Conservation (phyloP, 371 early-diverging fungal species). For the Vairimorpha ceranae region DNA sequence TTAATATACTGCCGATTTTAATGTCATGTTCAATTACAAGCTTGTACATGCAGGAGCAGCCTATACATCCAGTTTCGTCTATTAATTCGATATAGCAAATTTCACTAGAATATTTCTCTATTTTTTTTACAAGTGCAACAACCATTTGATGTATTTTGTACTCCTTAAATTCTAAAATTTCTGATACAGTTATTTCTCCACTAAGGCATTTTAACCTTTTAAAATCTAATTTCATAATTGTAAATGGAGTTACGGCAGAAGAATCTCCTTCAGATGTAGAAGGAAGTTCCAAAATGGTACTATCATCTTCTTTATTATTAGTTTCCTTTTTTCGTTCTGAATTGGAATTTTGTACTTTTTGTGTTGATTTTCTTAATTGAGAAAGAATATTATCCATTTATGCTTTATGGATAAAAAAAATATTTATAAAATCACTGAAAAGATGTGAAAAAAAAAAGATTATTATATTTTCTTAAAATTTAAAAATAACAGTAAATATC, state of each 20-base stretch:
- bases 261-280: background rate
- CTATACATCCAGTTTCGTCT: slow-evolving; percentile 29
- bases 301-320: background rate
- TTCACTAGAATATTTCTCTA: slow-evolving; percentile 11
- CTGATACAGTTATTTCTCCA: background rate
- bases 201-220: background rate
- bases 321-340: background rate
- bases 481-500: too few relatives aligned
- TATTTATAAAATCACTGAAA: background rate
- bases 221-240: slow-evolving; percentile 37
- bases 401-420: background rate
- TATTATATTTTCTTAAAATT: too few relatives aligned
- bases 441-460: too few relatives aligned
- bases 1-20: slow-evolving; percentile 18
- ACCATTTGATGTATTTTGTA: slow-evolving; percentile 8
- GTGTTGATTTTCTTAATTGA: slow-evolving; percentile 6
- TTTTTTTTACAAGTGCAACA: slow-evolving; percentile 26
- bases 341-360: background rate
- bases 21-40: slow-evolving; percentile 12
- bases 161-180: slow-evolving; percentile 1
- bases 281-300: too few relatives aligned
- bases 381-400: slow-evolving; percentile 15
- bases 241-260: slow-evolving; percentile 12
- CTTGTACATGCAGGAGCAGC: slow-evolving; percentile 1
- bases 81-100: slow-evolving; percentile 11